Evolutionary conservation across 2,329 filamentous ascomycete genomes (phyloP), one percentile per base, ranked within the genome.

Genomic region (Arachnomyces sp.): DNA sequence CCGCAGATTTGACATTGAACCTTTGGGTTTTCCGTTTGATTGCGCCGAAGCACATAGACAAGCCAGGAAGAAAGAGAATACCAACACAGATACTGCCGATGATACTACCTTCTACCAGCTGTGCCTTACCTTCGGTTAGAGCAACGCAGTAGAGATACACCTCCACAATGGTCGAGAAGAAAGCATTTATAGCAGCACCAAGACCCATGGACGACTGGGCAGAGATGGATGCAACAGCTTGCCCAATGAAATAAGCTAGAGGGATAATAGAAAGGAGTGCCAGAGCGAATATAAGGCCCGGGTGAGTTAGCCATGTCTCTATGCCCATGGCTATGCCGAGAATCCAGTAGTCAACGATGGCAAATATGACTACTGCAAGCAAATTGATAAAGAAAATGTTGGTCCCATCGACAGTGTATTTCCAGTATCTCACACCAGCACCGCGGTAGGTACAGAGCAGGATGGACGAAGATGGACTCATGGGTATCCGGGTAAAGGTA

Each of bases 311-410:
- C 60, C 80, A 78, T 45, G 73, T 79, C 17, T 92, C 69, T 16
- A 93, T 51, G 14, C 82, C 76, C 28, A 96, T 65, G 3, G 78
- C 65, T 12, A 80, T 69, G 28, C 80, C 75, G 17, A 98, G 71
- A 16, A 98, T 72, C 44, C 80, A 80, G 73, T 90, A 96, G 69
- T 98, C 92, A 49, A 94, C 78, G 47, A 98, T 93, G 55, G 90
- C 85, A 57, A 98, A 95, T 16, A 86, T 69, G n/a, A 98, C 92
- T 13, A 98, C 78, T 9, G 80, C 84, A 68, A 96, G 86, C 42
- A 98, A 76, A 61, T 98, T 98, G 71, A 98, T 95, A 50, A 98
- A 78, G 67, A 98, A 96, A 58, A 98, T 94, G 66, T 98, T 98
- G 45, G 92, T 98, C 40, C 92, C 93, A 58, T 98, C 92, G 43